Base-by-base conservation (phyloP, 176 grass and related monocot species). In the Secale cereale region DNA sequence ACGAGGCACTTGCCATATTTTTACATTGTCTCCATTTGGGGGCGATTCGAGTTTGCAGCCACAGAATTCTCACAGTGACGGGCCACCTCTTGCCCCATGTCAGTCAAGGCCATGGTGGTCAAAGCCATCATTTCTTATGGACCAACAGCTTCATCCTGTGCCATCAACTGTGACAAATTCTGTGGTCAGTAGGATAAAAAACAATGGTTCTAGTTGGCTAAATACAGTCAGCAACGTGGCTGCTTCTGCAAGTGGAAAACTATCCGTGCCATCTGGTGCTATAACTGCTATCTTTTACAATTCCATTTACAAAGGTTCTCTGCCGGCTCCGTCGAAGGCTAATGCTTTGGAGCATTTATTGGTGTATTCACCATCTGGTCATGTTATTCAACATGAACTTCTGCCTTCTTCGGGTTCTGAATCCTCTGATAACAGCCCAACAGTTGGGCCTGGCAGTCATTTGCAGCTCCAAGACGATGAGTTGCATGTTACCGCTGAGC, bases 331-430 rank as follows among this genome's bases (percentile, higher is more conserved):
- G 0, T 86, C 82, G 1, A 99, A 92, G 92, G 89, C 85, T 66
- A 99, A 92, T 40, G 87, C 97, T 10, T 91, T 99, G 85, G 97
- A 99, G 80, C 88, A 99, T 99, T 85, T 99, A 62, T 92, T 99
- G 88, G 92, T 97, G 74, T 99, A 97, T 84, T 97, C 97, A 56
- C 97, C 97, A 4, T 94, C 97, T 76, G 94, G 97, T 77, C 91
- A 97, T 92, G 90, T 99, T 86, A 97, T 99, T 86, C 97, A 99
- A 84, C 94, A 99, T 86, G 92, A 99, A 83, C 97, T 99, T 79
- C 30, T 97, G 79, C 94, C 90, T 76, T 95, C 87, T 83, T 92
- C 81, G 66, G 82, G 86, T 82, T 84, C 79, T 23, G 93, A 92
- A 26, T 88, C 75, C 61, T 89, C 88, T 87, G 90, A 86, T 92